phyloP scores from a whole-genome alignment of 306 rosid species.

The Fagus sylvatica region DNA sequence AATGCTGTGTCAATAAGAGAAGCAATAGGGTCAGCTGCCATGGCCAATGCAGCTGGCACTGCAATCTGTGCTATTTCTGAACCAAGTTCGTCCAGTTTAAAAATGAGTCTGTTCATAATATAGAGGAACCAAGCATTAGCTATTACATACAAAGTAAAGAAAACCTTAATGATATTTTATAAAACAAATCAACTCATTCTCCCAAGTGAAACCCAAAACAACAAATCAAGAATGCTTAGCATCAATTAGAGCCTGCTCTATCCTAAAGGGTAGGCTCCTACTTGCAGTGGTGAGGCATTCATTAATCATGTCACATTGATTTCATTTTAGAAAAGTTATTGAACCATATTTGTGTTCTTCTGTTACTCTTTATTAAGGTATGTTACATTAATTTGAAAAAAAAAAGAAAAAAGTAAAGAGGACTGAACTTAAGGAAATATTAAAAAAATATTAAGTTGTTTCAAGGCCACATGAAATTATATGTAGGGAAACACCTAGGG shows the following conservation, averaged over 20 bases:
- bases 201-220: not conserved
- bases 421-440: not conserved
- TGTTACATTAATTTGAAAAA: too few species aligned
- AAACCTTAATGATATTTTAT: not conserved
- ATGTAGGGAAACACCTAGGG: too few species aligned
- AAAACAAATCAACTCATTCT: not conserved
- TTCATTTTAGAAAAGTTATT: not conserved
- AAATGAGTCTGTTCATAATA: conserved; percentile 31
- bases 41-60: conserved; percentile 85
- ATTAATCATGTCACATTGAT: not conserved
- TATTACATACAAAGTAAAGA: not conserved
- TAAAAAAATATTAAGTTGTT: not conserved
- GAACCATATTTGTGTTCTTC: too few species aligned
- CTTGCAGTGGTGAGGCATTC: not conserved
- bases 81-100: conserved; percentile 68
- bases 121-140: not conserved
- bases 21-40: conserved; percentile 94
- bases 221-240: not conserved
- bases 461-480: not conserved
- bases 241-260: conserved; percentile 1
- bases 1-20: conserved; percentile 91
- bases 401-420: not conserved
- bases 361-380: too few species aligned
- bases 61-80: conserved; percentile 78
- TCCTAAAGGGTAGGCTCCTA: not conserved